These are phyloP conservation scores for Pichia californica DNA, from an alignment of 805 yeast species.

Conservation along the genomic window DNA sequence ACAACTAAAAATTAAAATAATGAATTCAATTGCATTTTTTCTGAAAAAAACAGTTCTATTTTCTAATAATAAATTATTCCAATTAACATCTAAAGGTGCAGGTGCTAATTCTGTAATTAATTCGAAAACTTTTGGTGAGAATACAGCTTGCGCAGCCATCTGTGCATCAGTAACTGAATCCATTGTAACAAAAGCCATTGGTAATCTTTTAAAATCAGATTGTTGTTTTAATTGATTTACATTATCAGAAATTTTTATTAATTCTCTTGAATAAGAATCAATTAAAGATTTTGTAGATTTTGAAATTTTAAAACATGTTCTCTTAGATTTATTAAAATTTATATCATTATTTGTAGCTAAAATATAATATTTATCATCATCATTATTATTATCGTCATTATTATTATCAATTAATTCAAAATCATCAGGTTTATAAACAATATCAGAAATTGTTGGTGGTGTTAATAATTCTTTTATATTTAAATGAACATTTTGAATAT, in stretches of 20 bases:
- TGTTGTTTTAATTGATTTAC: constrained; percentile 31
- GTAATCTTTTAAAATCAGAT: constrained; percentile 34
- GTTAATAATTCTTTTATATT: constrained; percentile 24
- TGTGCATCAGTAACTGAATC: constrained; percentile 92
- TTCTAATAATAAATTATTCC: constrained; percentile 53
- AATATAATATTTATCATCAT: neutral
- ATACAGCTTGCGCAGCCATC: constrained; percentile 92
- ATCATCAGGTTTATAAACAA: no score
- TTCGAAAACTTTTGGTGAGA: constrained; percentile 84
- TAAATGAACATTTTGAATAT: constrained; percentile 22
- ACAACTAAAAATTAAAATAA: constrained; percentile 44
- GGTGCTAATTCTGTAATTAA: constrained; percentile 86
- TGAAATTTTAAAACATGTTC: neutral
- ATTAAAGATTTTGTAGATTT: constrained; percentile 28
- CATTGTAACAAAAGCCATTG: constrained; percentile 78
- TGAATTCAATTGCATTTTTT: constrained; percentile 26
- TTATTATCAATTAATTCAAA: constrained; percentile 13
- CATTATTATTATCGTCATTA: neutral
- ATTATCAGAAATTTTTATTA: constrained; percentile 33
- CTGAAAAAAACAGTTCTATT: constrained; percentile 32
- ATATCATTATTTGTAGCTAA: neutral
- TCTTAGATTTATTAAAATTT: neutral
- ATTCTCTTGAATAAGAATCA: constrained; percentile 27
- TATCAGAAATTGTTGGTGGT: constrained; percentile 12
- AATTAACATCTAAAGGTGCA: constrained; percentile 89